These are phyloP conservation scores for Sporisorium reilianum DNA, from an alignment of 1,284 basidiomycete species.

Conservation along the genomic window DNA sequence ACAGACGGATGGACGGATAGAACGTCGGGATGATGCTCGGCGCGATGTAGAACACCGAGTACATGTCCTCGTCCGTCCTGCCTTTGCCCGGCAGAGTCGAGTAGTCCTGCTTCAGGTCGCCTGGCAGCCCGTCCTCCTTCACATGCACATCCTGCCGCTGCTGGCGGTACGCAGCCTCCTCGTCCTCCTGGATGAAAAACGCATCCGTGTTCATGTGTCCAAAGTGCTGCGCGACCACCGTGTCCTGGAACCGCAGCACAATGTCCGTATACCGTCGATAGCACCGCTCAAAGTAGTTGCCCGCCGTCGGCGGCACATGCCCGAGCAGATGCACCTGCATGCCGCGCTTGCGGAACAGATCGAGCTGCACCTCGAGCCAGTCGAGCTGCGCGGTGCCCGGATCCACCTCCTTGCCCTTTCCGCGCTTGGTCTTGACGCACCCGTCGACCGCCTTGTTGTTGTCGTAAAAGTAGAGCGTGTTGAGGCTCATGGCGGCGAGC, in stretches of 20 bases:
- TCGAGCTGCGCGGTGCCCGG: slow-evolving; percentile 72
- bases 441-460: slow-evolving; percentile 81
- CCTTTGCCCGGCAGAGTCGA: slow-evolving; percentile 57
- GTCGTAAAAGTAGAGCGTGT: slow-evolving; percentile 93
- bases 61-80: slow-evolving; percentile 60
- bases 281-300: slow-evolving; percentile 87
- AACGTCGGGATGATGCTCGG: slow-evolving; percentile 84
- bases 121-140: slow-evolving; percentile 33
- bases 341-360: slow-evolving; percentile 77
- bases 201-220: slow-evolving; percentile 75
- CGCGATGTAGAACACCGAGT: slow-evolving; percentile 58
- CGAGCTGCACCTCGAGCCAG: slow-evolving; percentile 89
- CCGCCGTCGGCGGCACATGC: slow-evolving; percentile 79
- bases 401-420: slow-evolving; percentile 39
- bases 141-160: background rate
- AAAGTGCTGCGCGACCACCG: slow-evolving; percentile 87
- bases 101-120: slow-evolving; percentile 65
- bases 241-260: slow-evolving; percentile 86
- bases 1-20: slow-evolving; percentile 83
- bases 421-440: slow-evolving; percentile 56
- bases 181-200: slow-evolving; percentile 65
- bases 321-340: slow-evolving; percentile 79
- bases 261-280: slow-evolving; percentile 83
- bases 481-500: slow-evolving; percentile 85
- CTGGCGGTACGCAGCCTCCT: slow-evolving; percentile 33